Base-by-base conservation (phyloP, 2,329 filamentous ascomycete genomes). In the Thelonectria blattea region DNA sequence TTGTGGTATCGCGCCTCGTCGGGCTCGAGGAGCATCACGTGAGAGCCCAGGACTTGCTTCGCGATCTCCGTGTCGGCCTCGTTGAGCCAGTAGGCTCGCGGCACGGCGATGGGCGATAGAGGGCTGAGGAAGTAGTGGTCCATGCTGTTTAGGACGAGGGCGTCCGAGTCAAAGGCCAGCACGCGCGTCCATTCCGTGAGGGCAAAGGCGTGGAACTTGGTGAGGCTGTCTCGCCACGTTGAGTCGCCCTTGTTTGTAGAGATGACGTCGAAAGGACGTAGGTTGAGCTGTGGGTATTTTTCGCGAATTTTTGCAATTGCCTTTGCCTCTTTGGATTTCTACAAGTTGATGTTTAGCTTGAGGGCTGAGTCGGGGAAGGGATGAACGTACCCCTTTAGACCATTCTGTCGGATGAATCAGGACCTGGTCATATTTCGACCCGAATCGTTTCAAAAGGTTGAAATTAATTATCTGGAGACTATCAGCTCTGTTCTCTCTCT, bases 201-300 rank as follows among this genome's bases (percentile, higher is more conserved):
- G 24, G 52, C 34, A 42, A 62, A 57, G 2, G 60, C 47, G 30
- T 62, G 52, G 52, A 60, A 53, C 27, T 62, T 62, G 17, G 57
- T 62, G 8, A 62, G 48, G 48, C 60, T 62, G 24, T 52, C 52
- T 2, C 42, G 12, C 60, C 60, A 62, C 9, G 60, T 62, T 9
- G 56, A 37, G 48, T 62, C 60, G n/a, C 56, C 60, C 20, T 62
- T 60, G 12, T 47, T 17, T 7, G 60, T 62, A 9, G 56, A 52
- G 27, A 56, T 27, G 43, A 56, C 48, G 11, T 48, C 48, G 30
- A 60, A 51, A 17, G 56, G 56, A 10, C 37, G 48, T 12, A 59
- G 42, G 22, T 52, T 18, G 18, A 62, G 54, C 14, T 62, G 10
- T 7, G 60, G 60, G 30, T 56, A 20, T 10, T 30, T 14, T 9